Conservation (phyloP, 1,284 basidiomycete genomes). For the Naganishia liquefaciens region DNA sequence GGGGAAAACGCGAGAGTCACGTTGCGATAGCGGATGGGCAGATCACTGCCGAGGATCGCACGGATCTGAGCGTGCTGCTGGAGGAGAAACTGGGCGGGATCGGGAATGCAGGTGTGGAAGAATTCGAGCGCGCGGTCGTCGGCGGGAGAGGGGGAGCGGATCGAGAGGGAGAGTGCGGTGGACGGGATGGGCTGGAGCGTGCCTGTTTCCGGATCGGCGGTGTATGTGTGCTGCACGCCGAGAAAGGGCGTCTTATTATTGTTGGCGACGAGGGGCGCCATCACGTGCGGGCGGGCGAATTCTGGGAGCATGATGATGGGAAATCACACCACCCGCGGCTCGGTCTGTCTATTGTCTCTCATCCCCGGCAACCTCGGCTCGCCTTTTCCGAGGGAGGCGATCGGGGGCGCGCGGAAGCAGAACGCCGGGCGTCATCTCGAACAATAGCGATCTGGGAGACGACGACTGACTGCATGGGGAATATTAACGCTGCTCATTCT, state of each 20-base stretch:
- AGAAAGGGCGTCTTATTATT: neutral
- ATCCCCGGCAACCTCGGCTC: neutral
- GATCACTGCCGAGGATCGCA: neutral
- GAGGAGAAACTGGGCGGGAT: constrained; percentile 4
- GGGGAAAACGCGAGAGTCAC: constrained; percentile 9
- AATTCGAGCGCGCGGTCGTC: constrained; percentile 1
- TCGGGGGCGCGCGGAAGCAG: neutral
- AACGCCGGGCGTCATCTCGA: neutral
- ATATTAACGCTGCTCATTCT: neutral
- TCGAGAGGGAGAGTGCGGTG: neutral
- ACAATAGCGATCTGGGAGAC: neutral
- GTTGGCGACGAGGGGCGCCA: neutral
- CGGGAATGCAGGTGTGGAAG: constrained; percentile 10
- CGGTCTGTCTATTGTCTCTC: too few species aligned
- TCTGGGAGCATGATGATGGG: too few species aligned
- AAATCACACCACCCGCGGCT: too few species aligned
- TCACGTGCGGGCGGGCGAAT: too few species aligned
- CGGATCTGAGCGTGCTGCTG: constrained; percentile 5
- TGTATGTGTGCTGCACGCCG: constrained; percentile 13
- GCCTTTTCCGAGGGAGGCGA: neutral
- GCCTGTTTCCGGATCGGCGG: constrained; percentile 3
- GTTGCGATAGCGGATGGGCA: constrained; percentile 12
- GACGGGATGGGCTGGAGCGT: constrained; percentile 1
- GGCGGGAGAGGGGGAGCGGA: neutral
- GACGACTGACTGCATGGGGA: neutral